Evolutionary conservation across 2,329 filamentous ascomycete species (phyloP), one percentile per base, ranked within the genome.

Genomic region (Pseudogymnoascus sp.): DNA sequence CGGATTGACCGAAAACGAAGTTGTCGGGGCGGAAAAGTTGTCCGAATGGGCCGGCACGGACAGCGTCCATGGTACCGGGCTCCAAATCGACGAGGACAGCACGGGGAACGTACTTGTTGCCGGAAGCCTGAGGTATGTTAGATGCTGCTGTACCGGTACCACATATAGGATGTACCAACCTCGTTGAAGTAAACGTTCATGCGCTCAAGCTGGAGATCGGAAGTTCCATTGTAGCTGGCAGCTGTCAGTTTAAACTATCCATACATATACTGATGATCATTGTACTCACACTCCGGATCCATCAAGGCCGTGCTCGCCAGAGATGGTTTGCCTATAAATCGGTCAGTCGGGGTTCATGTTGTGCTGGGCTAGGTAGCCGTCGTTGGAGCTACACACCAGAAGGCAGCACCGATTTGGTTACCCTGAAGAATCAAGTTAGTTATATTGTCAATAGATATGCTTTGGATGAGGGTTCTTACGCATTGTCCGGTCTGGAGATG

Each of bases 331-430:
- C 89, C 85, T 88, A 66, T 67, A 66, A 63, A 38, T 60, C 64
- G 68, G 75, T 84, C 72, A 84, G 78, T 72, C 68, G 37, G 59
- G 49, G 25, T 63, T 34, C 36, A 63, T 63, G 65, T 43, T 49
- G 64, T 64, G 64, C 72, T 80, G 77, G 71, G 65, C 49, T 64
- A 68, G 65, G 66, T 61, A 60, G 66, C 64, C 62, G 60, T 61
- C 18, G 49, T 23, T 60, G 63, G 62, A 65, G 63, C 64, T 69
- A 82, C 86, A 72, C 81, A 91, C 89, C 95, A 99, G 87, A 99
- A 99, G 82, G 95, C 95, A 85, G 95, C 95, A 93, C 95, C 95
- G 74, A 97, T 96, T 91, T 99, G 95, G 90, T 99, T 99, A 87
- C 95, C 95, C 93, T 97, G 74, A 72, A 63, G 67, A 66, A 3